Percentiles rank a stretch among this genome's conserved stretches.
These are phyloP conservation scores for Phaffia rhodozyma DNA, from an alignment of 1,284 basidiomycete genomes.

Conservation along the genomic window DNA sequence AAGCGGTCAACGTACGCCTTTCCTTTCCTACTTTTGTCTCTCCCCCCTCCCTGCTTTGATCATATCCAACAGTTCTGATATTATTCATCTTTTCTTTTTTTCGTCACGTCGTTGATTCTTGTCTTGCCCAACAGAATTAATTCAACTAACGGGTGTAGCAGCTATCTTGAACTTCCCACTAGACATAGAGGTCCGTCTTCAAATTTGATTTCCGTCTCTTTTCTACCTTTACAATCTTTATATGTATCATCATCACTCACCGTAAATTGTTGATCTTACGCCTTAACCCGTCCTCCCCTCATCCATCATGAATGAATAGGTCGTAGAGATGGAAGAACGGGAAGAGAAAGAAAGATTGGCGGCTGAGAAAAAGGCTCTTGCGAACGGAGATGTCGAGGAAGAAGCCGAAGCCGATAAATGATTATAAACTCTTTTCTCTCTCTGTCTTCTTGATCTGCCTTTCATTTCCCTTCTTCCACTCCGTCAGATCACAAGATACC, in stretches of 20 bases:
- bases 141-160: conserved; percentile 87
- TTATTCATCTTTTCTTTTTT: background rate
- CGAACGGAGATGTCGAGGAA: background rate
- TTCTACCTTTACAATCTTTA: too few relatives aligned
- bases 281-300: background rate
- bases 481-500: too few relatives aligned
- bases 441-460: too few relatives aligned
- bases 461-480: too few relatives aligned
- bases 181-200: conserved; percentile 56
- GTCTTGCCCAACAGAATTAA: conserved; percentile 54
- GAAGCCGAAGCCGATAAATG: too few relatives aligned
- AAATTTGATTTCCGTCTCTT: background rate
- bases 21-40: background rate
- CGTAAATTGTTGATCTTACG: background rate
- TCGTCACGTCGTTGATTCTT: conserved; percentile 9
- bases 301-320: conserved; percentile 21
- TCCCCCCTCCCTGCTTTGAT: background rate
- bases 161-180: conserved; percentile 93
- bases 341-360: conserved; percentile 47
- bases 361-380: conserved; percentile 25
- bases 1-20: conserved; percentile 72
- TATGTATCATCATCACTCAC: too few relatives aligned
- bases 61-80: too few relatives aligned
- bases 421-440: too few relatives aligned
- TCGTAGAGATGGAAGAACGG: conserved; percentile 79